Evolutionary conservation across 1,284 basidiomycete species (phyloP).

Genomic region (Schizopora paradoxa): DNA sequence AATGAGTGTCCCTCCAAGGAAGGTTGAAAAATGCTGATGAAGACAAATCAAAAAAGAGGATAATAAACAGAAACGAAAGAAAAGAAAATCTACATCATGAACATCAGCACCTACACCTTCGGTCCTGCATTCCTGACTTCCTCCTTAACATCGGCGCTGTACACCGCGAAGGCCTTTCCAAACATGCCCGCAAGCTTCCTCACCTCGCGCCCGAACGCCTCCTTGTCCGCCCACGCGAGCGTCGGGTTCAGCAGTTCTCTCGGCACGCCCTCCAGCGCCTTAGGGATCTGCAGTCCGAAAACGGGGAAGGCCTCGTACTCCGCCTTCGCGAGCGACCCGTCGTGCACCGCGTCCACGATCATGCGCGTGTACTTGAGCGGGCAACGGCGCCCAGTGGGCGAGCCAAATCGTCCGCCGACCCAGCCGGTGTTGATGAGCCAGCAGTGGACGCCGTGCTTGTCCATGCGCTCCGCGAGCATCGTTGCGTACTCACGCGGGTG

Average conservation of each 20-base stretch:
- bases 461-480: slow-evolving; percentile 97
- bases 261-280: slow-evolving; percentile 75
- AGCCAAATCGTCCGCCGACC: slow-evolving; percentile 92
- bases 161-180: slow-evolving; percentile 85
- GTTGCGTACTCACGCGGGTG: slow-evolving; percentile 93
- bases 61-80: too few relatives aligned
- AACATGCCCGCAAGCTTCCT: slow-evolving; percentile 90
- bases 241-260: slow-evolving; percentile 84
- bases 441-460: slow-evolving; percentile 86
- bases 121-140: slow-evolving; percentile 81
- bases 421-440: slow-evolving; percentile 99
- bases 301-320: slow-evolving; percentile 82
- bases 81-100: too few relatives aligned
- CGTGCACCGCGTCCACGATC: slow-evolving; percentile 97
- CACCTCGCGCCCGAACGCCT: slow-evolving; percentile 81
- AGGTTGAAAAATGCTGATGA: too few relatives aligned
- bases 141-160: slow-evolving; percentile 77
- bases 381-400: slow-evolving; percentile 75
- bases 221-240: slow-evolving; percentile 81
- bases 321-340: slow-evolving; percentile 83
- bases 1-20: too few relatives aligned
- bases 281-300: slow-evolving; percentile 83
- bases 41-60: too few relatives aligned
- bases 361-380: slow-evolving; percentile 93
- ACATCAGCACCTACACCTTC: slow-evolving; percentile 6